These are phyloP conservation scores for Clavispora carvajalis DNA, from an alignment of 805 yeast genomes.

Conservation along the genomic window DNA sequence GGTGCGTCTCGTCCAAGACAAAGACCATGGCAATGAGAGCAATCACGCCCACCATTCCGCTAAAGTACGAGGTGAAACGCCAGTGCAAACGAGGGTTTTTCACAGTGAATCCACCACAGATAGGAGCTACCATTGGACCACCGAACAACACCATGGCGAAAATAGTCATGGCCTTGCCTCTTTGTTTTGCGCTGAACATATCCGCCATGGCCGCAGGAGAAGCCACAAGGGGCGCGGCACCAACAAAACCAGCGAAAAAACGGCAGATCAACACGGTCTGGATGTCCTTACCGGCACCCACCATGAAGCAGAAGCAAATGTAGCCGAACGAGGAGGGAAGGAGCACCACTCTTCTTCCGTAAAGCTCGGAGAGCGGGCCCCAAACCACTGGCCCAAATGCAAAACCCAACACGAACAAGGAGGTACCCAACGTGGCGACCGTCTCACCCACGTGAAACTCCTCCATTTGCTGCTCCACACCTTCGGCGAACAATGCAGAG, in stretches of 20 bases:
- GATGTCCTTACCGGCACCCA: slow-evolving; percentile 20
- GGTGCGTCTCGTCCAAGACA: slow-evolving; percentile 65
- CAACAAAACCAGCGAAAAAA: slow-evolving; percentile 20
- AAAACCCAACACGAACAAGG: slow-evolving; percentile 86
- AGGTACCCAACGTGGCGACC: slow-evolving; percentile 70
- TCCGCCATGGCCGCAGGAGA: slow-evolving; percentile 22
- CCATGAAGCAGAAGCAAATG: slow-evolving; percentile 49
- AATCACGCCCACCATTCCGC: slow-evolving; percentile 55
- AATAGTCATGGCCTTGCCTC: slow-evolving; percentile 21
- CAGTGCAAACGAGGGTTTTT: slow-evolving; percentile 57
- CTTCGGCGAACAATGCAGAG: slow-evolving; percentile 76
- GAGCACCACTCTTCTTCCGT: slow-evolving; percentile 63
- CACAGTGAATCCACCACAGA: slow-evolving; percentile 57
- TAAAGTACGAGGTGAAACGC: slow-evolving; percentile 77
- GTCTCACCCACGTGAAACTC: slow-evolving; percentile 57
- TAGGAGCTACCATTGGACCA: slow-evolving; percentile 20
- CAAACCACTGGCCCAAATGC: slow-evolving; percentile 89
- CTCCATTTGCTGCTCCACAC: slow-evolving; percentile 42
- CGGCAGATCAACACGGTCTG: slow-evolving; percentile 21
- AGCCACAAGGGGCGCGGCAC: slow-evolving; percentile 23
- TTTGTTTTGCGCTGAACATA: slow-evolving; percentile 10
- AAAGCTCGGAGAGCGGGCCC: slow-evolving; percentile 83
- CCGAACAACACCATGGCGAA: slow-evolving; percentile 32
- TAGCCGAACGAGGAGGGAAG: slow-evolving; percentile 53
- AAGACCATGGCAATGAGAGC: slow-evolving; percentile 36